These are phyloP conservation scores for Zoysia japonica DNA, from an alignment of 176 grass and related monocot species.

Conservation along the genomic window DNA sequence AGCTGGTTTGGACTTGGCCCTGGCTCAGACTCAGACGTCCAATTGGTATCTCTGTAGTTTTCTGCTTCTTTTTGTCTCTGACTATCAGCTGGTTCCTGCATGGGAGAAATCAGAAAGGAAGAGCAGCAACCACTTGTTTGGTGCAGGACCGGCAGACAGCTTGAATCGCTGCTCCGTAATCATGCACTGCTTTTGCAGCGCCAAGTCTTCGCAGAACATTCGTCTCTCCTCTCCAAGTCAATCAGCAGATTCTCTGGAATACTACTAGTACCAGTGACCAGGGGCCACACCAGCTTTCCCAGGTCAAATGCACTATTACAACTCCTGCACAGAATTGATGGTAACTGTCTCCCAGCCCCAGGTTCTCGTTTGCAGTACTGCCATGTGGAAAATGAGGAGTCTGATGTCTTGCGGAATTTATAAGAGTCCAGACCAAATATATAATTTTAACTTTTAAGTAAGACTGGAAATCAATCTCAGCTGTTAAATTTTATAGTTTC, in stretches of 20 bases:
- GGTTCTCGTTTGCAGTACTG: slow-evolving; percentile 10
- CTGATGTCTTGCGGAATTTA: not conserved
- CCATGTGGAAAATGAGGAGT: slow-evolving; percentile 11
- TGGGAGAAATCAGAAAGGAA: not conserved
- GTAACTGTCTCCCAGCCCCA: not conserved
- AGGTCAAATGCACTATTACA: slow-evolving; percentile 39
- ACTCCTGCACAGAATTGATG: slow-evolving; percentile 16
- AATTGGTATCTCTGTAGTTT: not conserved
- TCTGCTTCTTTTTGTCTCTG: slow-evolving; percentile 3
- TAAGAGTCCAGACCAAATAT: not conserved
- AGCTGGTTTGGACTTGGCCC: slow-evolving; percentile 4
- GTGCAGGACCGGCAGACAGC: slow-evolving; percentile 35
- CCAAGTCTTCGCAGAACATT: slow-evolving; percentile 17
- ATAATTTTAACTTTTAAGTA: no score
- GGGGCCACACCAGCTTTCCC: slow-evolving; percentile 32
- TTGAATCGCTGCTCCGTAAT: slow-evolving; percentile 43
- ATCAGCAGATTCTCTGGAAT: slow-evolving; percentile 44
- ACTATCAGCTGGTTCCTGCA: slow-evolving; percentile 9
- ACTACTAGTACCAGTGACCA: not conserved
- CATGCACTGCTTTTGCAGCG: slow-evolving; percentile 35
- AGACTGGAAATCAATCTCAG: no score
- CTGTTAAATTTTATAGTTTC: no score
- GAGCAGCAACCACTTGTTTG: slow-evolving; percentile 33
- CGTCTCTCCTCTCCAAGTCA: slow-evolving; percentile 28
- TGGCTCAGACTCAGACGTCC: not conserved